Conservation (phyloP, 768 basidiomycete species). For the Phylloporus sp. region DNA sequence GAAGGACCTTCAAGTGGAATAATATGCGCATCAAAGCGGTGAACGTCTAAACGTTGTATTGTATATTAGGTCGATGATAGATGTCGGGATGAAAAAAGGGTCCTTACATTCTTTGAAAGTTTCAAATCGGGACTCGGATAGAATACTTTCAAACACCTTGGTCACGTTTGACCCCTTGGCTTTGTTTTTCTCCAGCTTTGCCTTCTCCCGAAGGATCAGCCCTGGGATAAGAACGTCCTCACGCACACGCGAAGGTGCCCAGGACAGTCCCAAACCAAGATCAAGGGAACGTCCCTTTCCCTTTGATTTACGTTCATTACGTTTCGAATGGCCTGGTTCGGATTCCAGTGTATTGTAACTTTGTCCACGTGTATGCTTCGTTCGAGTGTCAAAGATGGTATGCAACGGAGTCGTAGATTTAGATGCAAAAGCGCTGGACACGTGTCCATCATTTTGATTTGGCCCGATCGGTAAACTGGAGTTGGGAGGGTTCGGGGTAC, state of each 20-base stretch:
- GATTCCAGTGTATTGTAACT: conserved; percentile 26
- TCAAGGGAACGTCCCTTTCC: conserved; percentile 70
- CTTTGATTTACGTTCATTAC: conserved; percentile 25
- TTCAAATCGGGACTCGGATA: conserved; percentile 35
- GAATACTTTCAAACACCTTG: conserved; percentile 34
- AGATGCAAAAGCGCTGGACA: conserved; percentile 9
- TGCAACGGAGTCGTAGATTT: conserved; percentile 20
- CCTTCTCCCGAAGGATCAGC: conserved; percentile 27
- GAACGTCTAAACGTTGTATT: conserved; percentile 49
- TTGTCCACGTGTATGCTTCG: conserved; percentile 23
- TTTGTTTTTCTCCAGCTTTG: conserved; percentile 17
- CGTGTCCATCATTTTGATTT: conserved; percentile 6
- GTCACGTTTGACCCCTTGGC: conserved; percentile 32
- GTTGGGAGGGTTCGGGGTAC: conserved; percentile 23
- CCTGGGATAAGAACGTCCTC: conserved; percentile 62
- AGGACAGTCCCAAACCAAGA: conserved; percentile 62
- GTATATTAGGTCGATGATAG: conserved; percentile 11
- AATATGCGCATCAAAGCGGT: conserved; percentile 67
- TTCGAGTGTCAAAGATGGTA: conserved; percentile 32
- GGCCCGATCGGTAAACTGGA: conserved; percentile 16
- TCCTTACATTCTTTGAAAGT: conserved; percentile 62
- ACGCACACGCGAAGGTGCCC: conserved; percentile 66
- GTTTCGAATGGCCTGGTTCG: conserved; percentile 11
- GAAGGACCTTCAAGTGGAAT: conserved; percentile 73
- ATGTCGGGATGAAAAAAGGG: conserved; percentile 2